Conservation (phyloP, 345 rosid species). For the Linum tenue region DNA sequence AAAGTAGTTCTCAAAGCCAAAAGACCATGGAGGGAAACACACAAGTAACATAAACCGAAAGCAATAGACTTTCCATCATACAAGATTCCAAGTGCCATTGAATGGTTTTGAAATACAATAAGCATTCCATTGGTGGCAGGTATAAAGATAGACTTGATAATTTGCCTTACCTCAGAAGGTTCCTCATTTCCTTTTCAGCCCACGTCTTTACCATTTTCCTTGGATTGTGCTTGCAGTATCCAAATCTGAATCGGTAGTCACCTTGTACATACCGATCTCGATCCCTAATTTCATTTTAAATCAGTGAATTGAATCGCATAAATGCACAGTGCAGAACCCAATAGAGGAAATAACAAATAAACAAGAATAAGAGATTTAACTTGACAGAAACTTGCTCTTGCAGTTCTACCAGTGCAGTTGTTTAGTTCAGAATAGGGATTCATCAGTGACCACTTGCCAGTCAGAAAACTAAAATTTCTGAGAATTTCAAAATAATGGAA, state of each 20-base stretch:
- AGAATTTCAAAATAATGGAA: not conserved
- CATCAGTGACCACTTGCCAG: not conserved
- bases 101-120: not conserved
- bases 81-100: not conserved
- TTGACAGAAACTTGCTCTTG: not conserved
- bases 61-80: not conserved
- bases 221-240: constrained; percentile 91
- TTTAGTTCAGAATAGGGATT: not conserved
- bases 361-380: not conserved
- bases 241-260: constrained; percentile 88
- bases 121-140: not conserved
- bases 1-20: not conserved
- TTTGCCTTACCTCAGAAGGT: constrained; percentile 63
- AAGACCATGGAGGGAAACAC: not conserved
- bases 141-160: not conserved
- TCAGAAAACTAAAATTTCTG: not conserved
- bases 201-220: constrained; percentile 97
- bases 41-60: not conserved
- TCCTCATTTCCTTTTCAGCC: constrained; percentile 98
- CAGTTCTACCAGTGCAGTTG: not conserved
- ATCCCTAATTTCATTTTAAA: constrained; percentile 42
- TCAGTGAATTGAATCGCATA: constrained; percentile 1
- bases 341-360: not conserved
- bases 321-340: not conserved
- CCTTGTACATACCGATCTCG: constrained; percentile 96